Evolutionary conservation across 495 filamentous ascomycete genomes (phyloP).

Genomic region (Penicillium macrosclerotiorum): DNA sequence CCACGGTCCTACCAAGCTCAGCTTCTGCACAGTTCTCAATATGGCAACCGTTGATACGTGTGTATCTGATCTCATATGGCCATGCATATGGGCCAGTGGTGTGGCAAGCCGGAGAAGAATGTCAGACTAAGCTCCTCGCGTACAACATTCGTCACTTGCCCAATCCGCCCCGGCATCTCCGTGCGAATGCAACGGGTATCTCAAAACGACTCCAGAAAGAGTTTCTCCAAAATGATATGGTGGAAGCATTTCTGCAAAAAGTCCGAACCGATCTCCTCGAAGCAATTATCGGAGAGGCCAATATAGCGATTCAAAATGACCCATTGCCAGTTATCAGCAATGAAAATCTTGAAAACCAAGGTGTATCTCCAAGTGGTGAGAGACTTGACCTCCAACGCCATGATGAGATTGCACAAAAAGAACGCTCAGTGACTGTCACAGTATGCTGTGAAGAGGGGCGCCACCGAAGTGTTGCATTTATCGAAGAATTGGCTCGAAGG

Average conservation of each 20-base stretch:
- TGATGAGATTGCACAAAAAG: background rate
- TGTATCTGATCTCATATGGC: conserved; percentile 10
- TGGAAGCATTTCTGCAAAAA: conserved; percentile 2
- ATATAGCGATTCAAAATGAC: too few relatives aligned
- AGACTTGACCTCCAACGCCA: too few relatives aligned
- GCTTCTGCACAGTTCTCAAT: background rate
- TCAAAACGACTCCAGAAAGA: conserved; percentile 12
- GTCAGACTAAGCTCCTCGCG: background rate
- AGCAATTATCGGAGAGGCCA: background rate
- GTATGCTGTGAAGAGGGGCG: conserved; percentile 19
- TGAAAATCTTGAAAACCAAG: too few relatives aligned
- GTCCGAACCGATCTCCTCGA: background rate
- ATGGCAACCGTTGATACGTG: background rate
- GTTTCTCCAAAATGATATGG: conserved; percentile 8
- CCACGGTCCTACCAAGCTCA: too few relatives aligned
- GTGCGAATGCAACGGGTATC: conserved; percentile 5
- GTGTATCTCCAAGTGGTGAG: too few relatives aligned
- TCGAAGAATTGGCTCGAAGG: conserved; percentile 15
- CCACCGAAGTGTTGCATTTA: conserved; percentile 19
- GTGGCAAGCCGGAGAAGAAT: background rate
- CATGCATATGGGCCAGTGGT: conserved; percentile 11
- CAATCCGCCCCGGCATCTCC: conserved; percentile 11
- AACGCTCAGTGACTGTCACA: conserved; percentile 6
- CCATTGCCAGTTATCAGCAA: background rate
- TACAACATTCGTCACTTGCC: conserved; percentile 13